Conservation (phyloP, 2,329 filamentous ascomycete species). For the Penicillium griseofulvum region DNA sequence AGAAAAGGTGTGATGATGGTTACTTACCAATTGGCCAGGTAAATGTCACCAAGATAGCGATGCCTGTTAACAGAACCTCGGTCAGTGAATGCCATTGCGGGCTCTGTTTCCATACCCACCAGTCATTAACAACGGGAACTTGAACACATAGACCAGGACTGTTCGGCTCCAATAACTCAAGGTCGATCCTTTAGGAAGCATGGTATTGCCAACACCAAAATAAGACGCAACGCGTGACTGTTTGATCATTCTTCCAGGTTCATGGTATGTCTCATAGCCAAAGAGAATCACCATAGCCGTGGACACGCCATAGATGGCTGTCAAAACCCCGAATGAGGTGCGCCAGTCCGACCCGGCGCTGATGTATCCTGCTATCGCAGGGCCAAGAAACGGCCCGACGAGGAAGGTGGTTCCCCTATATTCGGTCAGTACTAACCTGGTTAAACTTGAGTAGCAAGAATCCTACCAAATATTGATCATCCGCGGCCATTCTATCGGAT, state of each 20-base stretch:
- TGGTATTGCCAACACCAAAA: constrained; percentile 33
- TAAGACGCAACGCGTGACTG: constrained; percentile 25
- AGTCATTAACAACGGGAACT: constrained; percentile 30
- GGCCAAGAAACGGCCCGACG: constrained; percentile 39
- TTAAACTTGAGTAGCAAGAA: background rate
- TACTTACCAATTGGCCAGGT: constrained; percentile 38
- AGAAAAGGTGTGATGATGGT: background rate
- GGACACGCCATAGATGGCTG: constrained; percentile 37
- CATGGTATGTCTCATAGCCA: constrained; percentile 37
- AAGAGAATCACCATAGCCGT: constrained; percentile 34
- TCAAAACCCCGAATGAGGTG: constrained; percentile 35
- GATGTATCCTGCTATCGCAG: constrained; percentile 40
- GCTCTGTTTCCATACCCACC: constrained; percentile 7
- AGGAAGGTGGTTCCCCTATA: constrained; percentile 38
- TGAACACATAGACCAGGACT: constrained; percentile 30
- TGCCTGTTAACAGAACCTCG: constrained; percentile 7
- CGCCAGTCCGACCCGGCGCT: constrained; percentile 33
- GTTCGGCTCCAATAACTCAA: constrained; percentile 25
- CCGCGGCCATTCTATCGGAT: constrained; percentile 32
- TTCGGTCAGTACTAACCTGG: background rate
- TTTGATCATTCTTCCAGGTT: constrained; percentile 6
- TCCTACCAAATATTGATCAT: constrained; percentile 41
- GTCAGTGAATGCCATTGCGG: background rate
- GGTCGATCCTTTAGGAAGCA: constrained; percentile 25
- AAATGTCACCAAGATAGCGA: constrained; percentile 38